Evolutionary conservation across 2,329 filamentous ascomycete species (phyloP), one percentile per base, ranked within the genome.

Genomic region (Neopestalotiopsis sp.): DNA sequence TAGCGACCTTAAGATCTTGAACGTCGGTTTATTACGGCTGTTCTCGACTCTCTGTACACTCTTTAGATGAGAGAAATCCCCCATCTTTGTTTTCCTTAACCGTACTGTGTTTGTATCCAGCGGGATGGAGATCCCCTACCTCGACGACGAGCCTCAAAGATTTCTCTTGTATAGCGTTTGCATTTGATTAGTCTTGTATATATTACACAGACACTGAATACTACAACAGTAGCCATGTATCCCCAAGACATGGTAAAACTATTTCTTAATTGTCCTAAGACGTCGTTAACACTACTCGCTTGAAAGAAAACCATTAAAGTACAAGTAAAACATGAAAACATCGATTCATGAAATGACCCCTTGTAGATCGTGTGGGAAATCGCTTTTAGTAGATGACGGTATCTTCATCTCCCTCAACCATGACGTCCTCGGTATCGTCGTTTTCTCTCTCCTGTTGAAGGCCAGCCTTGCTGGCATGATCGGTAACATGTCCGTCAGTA

Each of bases 361-460:
- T 28, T 28, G 24, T 28, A 28, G 24, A 28, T 28, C 24, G 24
- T 28, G 24, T 28, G 24, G 42, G 24, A 57, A 30, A 87, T 83
- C n/a, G 24, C n/a, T 24, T 20, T 32, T 32, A 97, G 83, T 97
- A 97, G 69, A 97, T 95, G 66, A 97, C 94, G 74, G 92, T 94
- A 76, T 97, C 94, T 82, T 98, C 94, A 70, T 94, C 93, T 67
- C 92, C 93, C 79, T 94, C 92, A 67, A 96, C 90, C 72, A 97
- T 86, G 68, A 95, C 91, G 75, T 95, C 93, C 66, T 90, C 92
- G 65, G 88, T 90, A 75, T 95, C 92, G 69, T 92, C 86, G 73
- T 87, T 77, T 69, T 84, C 84, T 75, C 80, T 84, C 68, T 83
- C 80, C 65, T 78, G 77, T 38, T 65, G 40, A 9, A 64, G 61